A percentile compares a stretch with the other conserved stretches of the same genome.
These are phyloP conservation scores for Tricholoma matsutake DNA, from an alignment of 768 basidiomycete genomes.

Conservation along the genomic window DNA sequence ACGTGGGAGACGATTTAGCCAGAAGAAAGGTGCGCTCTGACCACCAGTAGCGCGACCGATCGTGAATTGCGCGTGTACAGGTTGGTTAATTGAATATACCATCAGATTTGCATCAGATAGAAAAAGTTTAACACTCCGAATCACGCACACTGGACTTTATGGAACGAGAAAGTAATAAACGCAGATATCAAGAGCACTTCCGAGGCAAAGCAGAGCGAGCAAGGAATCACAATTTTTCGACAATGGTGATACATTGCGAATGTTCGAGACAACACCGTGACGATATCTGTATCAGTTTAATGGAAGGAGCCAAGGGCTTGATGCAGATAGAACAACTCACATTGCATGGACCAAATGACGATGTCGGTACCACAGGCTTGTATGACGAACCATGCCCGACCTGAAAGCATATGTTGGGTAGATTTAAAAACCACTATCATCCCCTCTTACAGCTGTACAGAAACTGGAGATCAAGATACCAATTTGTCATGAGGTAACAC, in stretches of 20 bases:
- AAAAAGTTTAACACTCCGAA: not conserved
- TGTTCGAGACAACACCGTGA: slow-evolving; percentile 26
- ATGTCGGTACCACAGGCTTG: slow-evolving; percentile 20
- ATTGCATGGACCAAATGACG: slow-evolving; percentile 27
- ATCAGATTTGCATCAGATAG: not conserved
- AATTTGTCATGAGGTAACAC: not conserved
- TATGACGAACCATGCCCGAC: slow-evolving; percentile 16
- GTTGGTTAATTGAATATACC: too few species aligned
- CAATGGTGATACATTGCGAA: slow-evolving; percentile 20
- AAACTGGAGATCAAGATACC: not conserved
- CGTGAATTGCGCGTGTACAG: too few species aligned
- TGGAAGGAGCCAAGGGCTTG: not conserved
- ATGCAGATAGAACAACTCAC: slow-evolving; percentile 10
- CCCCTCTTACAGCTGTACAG: not conserved
- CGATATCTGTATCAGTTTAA: slow-evolving; percentile 12
- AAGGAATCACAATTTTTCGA: slow-evolving; percentile 10
- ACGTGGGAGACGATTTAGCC: too few species aligned
- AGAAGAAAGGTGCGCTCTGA: too few species aligned
- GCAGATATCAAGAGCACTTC: slow-evolving; percentile 16
- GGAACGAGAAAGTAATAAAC: slow-evolving; percentile 13
- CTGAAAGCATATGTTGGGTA: slow-evolving; percentile 10
- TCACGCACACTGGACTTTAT: slow-evolving; percentile 12
- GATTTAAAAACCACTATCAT: not conserved
- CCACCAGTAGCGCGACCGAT: too few species aligned
- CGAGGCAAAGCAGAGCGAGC: slow-evolving; percentile 11